Percentiles rank a stretch among this genome's conserved stretches.
phyloP scores from a whole-genome alignment of 495 filamentous ascomycete species.

The Aspergillus nidulans region DNA sequence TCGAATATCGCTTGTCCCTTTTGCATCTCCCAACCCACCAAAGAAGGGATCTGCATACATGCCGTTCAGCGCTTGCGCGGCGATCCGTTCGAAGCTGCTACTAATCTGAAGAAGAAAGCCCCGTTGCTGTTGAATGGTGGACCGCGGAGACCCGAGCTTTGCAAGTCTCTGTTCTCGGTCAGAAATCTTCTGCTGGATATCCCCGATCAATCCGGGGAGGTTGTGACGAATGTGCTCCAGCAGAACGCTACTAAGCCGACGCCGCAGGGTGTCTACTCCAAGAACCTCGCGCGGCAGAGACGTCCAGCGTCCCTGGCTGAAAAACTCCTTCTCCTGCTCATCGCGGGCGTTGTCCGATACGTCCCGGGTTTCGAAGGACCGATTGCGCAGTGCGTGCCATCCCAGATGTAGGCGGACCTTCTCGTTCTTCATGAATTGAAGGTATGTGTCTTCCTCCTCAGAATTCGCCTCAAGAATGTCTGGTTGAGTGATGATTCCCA shows the following conservation, averaged over 20 bases:
- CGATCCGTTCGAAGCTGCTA: conserved; percentile 46
- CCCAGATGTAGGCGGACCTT: conserved; percentile 59
- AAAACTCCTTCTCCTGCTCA: conserved; percentile 28
- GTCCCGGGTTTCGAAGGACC: conserved; percentile 37
- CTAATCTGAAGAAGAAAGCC: conserved; percentile 50
- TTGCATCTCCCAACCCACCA: conserved; percentile 21
- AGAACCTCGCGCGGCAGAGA: conserved; percentile 18
- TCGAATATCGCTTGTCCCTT: conserved; percentile 21
- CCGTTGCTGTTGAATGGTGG: conserved; percentile 47
- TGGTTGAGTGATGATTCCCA: conserved; percentile 51
- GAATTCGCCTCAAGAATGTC: conserved; percentile 32
- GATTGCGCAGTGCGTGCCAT: conserved; percentile 67
- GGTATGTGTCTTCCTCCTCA: conserved; percentile 43
- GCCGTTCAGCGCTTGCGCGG: conserved; percentile 50
- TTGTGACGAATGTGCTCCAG: conserved; percentile 39
- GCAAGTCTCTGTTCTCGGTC: conserved; percentile 23
- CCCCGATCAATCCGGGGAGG: conserved; percentile 28
- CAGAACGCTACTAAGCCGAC: conserved; percentile 37
- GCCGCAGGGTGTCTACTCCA: conserved; percentile 36
- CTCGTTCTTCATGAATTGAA: conserved; percentile 55
- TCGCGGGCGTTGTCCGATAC: conserved; percentile 26
- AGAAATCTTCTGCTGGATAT: conserved; percentile 26
- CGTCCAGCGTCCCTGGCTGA: conserved; percentile 34
- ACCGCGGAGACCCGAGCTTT: conserved; percentile 47
- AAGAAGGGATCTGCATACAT: conserved; percentile 57